Conservation (phyloP, 1,284 basidiomycete species). For the Puccinia triticina region DNA sequence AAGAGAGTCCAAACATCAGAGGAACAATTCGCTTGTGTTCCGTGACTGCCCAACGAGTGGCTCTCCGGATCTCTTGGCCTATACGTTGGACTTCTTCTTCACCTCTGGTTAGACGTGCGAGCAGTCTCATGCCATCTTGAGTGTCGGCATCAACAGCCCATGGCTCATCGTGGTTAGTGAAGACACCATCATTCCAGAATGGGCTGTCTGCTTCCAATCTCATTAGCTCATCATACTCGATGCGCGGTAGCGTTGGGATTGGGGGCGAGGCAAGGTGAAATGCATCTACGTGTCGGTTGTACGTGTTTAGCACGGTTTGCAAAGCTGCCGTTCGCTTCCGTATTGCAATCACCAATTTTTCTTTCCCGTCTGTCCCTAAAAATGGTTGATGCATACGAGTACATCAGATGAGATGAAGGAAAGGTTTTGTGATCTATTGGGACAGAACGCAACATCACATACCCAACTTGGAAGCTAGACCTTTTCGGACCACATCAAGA, state of each 20-base stretch:
- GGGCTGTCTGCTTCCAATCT: not conserved
- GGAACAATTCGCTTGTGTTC: not conserved
- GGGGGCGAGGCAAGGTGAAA: not conserved
- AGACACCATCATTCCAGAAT: conserved; percentile 22
- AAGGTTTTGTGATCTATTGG: too few relatives aligned
- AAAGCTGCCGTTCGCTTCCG: not conserved
- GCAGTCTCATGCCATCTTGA: conserved; percentile 18
- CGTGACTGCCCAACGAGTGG: conserved; percentile 7
- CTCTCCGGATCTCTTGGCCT: conserved; percentile 13
- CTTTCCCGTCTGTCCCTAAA: conserved; percentile 26
- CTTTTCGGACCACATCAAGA: not conserved
- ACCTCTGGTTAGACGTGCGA: not conserved
- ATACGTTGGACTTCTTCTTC: conserved; percentile 1
- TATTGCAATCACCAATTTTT: not conserved
- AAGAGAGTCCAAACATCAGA: not conserved
- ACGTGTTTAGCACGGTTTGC: not conserved
- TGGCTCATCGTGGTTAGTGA: conserved; percentile 18
- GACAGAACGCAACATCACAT: not conserved
- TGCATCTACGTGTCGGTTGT: not conserved
- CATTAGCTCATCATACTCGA: not conserved
- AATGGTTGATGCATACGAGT: too few relatives aligned
- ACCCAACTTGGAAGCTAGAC: conserved; percentile 29
- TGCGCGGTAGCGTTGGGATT: not conserved
- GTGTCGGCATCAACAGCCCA: conserved; percentile 25
- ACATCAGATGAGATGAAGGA: too few relatives aligned